A percentile compares a stretch with the other conserved stretches of the same genome.
phyloP scores from a whole-genome alignment of 441 rosid species.

The Sinapis alba region DNA sequence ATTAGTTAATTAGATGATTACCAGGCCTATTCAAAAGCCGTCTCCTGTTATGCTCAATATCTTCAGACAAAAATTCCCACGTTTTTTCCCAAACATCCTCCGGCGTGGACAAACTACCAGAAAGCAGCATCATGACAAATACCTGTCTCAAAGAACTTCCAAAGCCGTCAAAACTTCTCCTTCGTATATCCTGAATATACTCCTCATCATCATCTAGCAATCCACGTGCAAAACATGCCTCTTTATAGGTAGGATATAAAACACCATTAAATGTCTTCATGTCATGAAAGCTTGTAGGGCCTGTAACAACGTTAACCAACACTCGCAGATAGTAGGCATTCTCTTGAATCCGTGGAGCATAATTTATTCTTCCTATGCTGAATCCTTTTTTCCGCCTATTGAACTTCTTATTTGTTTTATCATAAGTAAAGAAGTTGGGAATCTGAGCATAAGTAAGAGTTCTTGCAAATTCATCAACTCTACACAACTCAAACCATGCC shows the following conservation, averaged over 20 bases:
- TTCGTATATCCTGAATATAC: not conserved
- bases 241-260: not conserved
- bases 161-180: not conserved
- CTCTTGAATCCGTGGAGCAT: not conserved
- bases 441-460: not conserved
- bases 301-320: not conserved
- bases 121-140: not conserved
- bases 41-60: not conserved
- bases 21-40: not conserved
- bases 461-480: not conserved
- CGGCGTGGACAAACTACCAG: not conserved
- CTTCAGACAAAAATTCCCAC: not conserved
- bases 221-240: not conserved
- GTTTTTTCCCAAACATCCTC: not conserved
- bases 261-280: not conserved
- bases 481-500: not conserved
- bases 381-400: not conserved
- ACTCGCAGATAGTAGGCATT: not conserved
- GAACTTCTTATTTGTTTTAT: too few relatives aligned
- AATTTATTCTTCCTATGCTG: not conserved
- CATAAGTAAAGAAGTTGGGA: not conserved
- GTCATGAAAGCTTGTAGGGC: not conserved
- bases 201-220: not conserved
- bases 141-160: not conserved
- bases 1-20: not conserved